phyloP scores from a whole-genome alignment of 345 rosid genomes.

The Brassica cretica region DNA sequence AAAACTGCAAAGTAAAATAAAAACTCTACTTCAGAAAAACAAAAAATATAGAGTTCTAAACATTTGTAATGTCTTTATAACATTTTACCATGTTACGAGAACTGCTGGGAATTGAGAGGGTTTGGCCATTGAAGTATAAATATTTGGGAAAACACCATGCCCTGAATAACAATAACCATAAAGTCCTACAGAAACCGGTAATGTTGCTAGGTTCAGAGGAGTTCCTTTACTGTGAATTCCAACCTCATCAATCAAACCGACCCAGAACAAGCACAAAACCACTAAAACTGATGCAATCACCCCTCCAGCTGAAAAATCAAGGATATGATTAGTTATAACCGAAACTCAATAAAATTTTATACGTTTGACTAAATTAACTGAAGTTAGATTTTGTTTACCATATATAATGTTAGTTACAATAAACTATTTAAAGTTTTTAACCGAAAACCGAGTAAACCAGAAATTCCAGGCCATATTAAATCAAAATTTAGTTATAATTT shows the following conservation, averaged over 20 bases:
- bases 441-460: neutral
- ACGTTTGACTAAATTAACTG: too few species aligned
- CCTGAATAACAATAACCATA: conserved; percentile 96
- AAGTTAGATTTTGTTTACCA: too few species aligned
- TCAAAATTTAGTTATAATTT: neutral
- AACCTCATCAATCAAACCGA: conserved; percentile 72
- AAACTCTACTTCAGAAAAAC: neutral
- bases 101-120: conserved; percentile 70
- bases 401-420: too few species aligned
- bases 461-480: neutral
- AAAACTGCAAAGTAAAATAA: conserved; percentile 48
- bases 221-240: conserved; percentile 68
- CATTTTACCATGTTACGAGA: conserved; percentile 66
- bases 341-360: neutral
- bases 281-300: conserved; percentile 79
- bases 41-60: neutral
- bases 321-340: neutral
- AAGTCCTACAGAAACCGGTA: conserved; percentile 91
- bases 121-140: conserved; percentile 88
- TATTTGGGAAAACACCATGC: conserved; percentile 96
- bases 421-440: neutral
- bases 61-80: neutral
- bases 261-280: conserved; percentile 85
- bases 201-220: conserved; percentile 57
- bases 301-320: conserved; percentile 71